These are phyloP conservation scores for Stemphylium lycopersici DNA, from an alignment of 2,329 filamentous ascomycete genomes.

Conservation along the genomic window DNA sequence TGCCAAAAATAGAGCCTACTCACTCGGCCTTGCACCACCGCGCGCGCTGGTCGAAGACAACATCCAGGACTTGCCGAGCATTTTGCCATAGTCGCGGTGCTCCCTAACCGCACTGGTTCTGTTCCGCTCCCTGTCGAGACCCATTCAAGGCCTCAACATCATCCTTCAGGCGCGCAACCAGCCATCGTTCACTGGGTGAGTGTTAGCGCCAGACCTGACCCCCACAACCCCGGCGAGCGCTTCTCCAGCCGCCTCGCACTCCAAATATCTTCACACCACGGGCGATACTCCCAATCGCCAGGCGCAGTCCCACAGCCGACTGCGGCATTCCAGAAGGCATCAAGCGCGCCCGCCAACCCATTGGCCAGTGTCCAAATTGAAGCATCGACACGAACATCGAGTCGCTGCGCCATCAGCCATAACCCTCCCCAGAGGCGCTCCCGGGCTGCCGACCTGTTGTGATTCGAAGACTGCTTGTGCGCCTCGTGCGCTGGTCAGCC, in stretches of 20 bases:
- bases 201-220: slow-evolving; percentile 44
- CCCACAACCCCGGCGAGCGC: slow-evolving; percentile 41
- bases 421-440: slow-evolving; percentile 27
- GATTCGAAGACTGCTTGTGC: slow-evolving; percentile 31
- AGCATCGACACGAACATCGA: slow-evolving; percentile 32
- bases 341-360: slow-evolving; percentile 34
- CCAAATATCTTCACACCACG: slow-evolving; percentile 35
- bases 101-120: slow-evolving; percentile 9
- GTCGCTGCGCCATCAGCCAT: slow-evolving; percentile 23
- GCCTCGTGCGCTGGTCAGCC: slow-evolving; percentile 33
- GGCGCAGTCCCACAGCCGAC: slow-evolving; percentile 15
- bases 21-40: slow-evolving; percentile 21
- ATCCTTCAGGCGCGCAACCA: slow-evolving; percentile 21
- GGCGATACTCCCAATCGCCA: slow-evolving; percentile 31
- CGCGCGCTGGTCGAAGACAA: slow-evolving; percentile 18
- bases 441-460: slow-evolving; percentile 29
- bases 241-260: slow-evolving; percentile 41
- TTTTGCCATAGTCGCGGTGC: slow-evolving; percentile 17
- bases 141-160: slow-evolving; percentile 15
- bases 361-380: slow-evolving; percentile 30
- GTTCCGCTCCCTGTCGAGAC: slow-evolving; percentile 13
- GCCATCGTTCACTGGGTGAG: slow-evolving; percentile 44
- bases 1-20: slow-evolving; percentile 39
- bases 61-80: slow-evolving; percentile 1
- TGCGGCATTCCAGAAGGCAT: slow-evolving; percentile 29